Conservation (phyloP, 164 flowering plant species). For the Tetracentron sinense region DNA sequence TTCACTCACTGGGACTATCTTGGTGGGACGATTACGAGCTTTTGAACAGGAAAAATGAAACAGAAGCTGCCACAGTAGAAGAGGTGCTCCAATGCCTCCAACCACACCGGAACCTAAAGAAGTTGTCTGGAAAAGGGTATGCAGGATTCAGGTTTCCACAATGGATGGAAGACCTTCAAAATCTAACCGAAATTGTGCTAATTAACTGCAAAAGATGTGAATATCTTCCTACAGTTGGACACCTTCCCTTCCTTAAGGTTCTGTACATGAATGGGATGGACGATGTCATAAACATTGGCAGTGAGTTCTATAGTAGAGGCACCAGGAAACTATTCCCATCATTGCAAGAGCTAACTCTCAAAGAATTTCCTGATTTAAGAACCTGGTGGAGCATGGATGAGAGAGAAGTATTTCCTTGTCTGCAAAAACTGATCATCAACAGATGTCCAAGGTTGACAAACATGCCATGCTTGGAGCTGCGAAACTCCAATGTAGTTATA, state of each 20-base stretch:
- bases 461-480: slow-evolving; percentile 7
- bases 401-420: slow-evolving; percentile 3
- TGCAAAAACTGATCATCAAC: slow-evolving; percentile 4
- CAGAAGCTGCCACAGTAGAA: not conserved
- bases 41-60: not conserved
- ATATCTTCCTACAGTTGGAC: slow-evolving; percentile 14
- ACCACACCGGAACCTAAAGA: slow-evolving; percentile 19
- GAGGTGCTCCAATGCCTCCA: slow-evolving; percentile 2
- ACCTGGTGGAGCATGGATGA: slow-evolving; percentile 11
- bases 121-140: slow-evolving; percentile 9
- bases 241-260: slow-evolving; percentile 13
- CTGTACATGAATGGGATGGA: slow-evolving; percentile 10
- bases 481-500: not conserved
- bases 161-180: slow-evolving; percentile 15
- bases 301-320: slow-evolving; percentile 11
- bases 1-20: slow-evolving; percentile 7
- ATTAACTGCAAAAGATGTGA: slow-evolving; percentile 18
- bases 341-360: slow-evolving; percentile 5
- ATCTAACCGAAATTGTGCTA: slow-evolving; percentile 5
- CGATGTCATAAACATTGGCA: slow-evolving; percentile 2
- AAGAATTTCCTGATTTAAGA: slow-evolving; percentile 12
- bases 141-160: slow-evolving; percentile 13
- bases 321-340: slow-evolving; percentile 5
- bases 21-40: slow-evolving; percentile 7
- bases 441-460: slow-evolving; percentile 14